Conservation (phyloP, 495 filamentous ascomycete species). For the Xylaria intraflava region DNA sequence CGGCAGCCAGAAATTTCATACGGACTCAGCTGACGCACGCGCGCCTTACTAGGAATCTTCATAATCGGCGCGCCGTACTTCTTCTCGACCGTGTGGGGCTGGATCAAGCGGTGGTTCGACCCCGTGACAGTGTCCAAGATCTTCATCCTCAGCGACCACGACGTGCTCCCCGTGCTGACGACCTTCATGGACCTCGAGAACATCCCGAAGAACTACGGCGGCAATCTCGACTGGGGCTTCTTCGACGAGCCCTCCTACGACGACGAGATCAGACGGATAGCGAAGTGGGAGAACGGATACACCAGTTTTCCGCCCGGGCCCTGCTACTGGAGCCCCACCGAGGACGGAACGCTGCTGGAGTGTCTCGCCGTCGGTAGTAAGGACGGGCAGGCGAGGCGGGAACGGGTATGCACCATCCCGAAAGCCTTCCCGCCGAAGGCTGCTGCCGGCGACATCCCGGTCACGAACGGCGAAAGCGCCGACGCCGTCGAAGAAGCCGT, state of each 20-base stretch:
- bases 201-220: conserved; percentile 80
- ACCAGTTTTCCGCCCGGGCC: conserved; percentile 44
- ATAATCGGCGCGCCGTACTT: conserved; percentile 85
- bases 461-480: conserved; percentile 13
- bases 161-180: conserved; percentile 66
- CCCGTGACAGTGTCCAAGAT: conserved; percentile 90
- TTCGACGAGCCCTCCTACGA: conserved; percentile 60
- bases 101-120: conserved; percentile 96
- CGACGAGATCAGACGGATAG: conserved; percentile 34
- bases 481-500: background rate
- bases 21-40: conserved; percentile 8
- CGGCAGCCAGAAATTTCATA: too few relatives aligned
- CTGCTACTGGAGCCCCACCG: conserved; percentile 40
- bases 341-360: conserved; percentile 35
- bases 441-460: conserved; percentile 7
- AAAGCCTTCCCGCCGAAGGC: conserved; percentile 26
- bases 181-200: conserved; percentile 73
- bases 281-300: conserved; percentile 38
- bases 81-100: conserved; percentile 91
- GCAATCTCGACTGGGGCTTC: conserved; percentile 72
- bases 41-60: conserved; percentile 28
- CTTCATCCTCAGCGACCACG: conserved; percentile 66
- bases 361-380: conserved; percentile 41
- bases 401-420: conserved; percentile 40
- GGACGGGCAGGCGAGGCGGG: conserved; percentile 27